Conservation (phyloP, 169 alveolate genomes). For the Miamiensis avidus region DNA sequence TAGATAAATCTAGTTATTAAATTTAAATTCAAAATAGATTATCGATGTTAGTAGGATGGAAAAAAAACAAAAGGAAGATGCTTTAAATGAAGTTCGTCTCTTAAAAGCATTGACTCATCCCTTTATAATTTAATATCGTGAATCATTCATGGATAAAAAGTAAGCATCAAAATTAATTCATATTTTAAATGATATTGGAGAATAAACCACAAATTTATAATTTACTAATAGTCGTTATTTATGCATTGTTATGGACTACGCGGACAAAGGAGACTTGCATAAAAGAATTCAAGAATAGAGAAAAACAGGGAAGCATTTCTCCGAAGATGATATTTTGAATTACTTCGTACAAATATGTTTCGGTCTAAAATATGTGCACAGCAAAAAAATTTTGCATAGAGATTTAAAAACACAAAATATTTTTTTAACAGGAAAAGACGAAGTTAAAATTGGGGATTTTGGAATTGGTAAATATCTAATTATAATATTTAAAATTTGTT, state of each 20-base stretch:
- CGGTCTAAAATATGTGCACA: slow-evolving; percentile 83
- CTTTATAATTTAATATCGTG: slow-evolving; percentile 62
- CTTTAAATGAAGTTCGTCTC: slow-evolving; percentile 85
- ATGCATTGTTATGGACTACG: slow-evolving; percentile 83
- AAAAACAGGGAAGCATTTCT: slow-evolving; percentile 47
- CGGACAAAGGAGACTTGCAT: slow-evolving; percentile 78
- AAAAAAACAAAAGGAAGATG: slow-evolving; percentile 75
- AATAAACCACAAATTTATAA: not conserved
- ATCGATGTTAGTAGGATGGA: slow-evolving; percentile 82
- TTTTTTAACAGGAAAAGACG: slow-evolving; percentile 65
- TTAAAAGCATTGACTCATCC: slow-evolving; percentile 63
- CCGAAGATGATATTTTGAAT: slow-evolving; percentile 61
- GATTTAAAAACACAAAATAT: slow-evolving; percentile 83
- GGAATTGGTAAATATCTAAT: slow-evolving; percentile 54
- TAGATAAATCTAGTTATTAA: slow-evolving; percentile 20
- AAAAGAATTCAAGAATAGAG: slow-evolving; percentile 57
- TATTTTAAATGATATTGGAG: not conserved
- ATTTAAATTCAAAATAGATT: slow-evolving; percentile 51
- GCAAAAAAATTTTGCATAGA: slow-evolving; percentile 74
- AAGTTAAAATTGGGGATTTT: slow-evolving; percentile 79
- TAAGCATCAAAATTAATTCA: slow-evolving; percentile 1
- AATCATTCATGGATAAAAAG: slow-evolving; percentile 67
- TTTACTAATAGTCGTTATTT: slow-evolving; percentile 41
- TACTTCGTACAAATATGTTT: slow-evolving; percentile 77
- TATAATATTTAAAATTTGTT: not conserved